These are phyloP conservation scores for Extremus antarcticus DNA, from an alignment of 495 filamentous ascomycete species.

Conservation along the genomic window DNA sequence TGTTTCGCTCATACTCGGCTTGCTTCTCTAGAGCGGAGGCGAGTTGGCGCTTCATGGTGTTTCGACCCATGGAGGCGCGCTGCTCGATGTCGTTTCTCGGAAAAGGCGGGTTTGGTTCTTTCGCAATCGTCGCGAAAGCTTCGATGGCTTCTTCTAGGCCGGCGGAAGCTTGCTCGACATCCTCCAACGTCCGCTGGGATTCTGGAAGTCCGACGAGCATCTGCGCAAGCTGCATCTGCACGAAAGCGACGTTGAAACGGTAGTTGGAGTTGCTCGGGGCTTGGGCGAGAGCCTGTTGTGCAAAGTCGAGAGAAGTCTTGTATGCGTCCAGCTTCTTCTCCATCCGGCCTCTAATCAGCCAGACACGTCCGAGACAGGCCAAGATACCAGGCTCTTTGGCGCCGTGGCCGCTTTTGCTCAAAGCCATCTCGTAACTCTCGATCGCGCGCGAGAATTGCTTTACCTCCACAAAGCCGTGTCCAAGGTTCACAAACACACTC, in stretches of 20 bases:
- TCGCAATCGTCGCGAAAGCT: constrained; percentile 66
- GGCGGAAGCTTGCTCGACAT: constrained; percentile 63
- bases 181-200: constrained; percentile 61
- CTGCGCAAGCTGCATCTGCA: constrained; percentile 84
- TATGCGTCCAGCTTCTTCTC: constrained; percentile 72
- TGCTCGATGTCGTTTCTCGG: constrained; percentile 81
- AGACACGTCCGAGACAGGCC: constrained; percentile 88
- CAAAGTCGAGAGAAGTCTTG: constrained; percentile 77
- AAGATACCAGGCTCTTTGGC: constrained; percentile 73
- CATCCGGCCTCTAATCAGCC: constrained; percentile 72
- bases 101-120: constrained; percentile 77
- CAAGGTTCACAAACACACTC: constrained; percentile 80
- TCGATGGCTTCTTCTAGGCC: constrained; percentile 90
- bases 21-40: constrained; percentile 74
- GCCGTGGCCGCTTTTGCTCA: constrained; percentile 43
- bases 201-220: constrained; percentile 65
- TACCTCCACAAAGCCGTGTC: constrained; percentile 81
- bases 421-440: constrained; percentile 82
- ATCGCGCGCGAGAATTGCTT: constrained; percentile 81
- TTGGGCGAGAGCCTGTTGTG: constrained; percentile 65
- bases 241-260: constrained; percentile 95
- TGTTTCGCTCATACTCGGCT: constrained; percentile 85
- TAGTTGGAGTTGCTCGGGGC: constrained; percentile 78
- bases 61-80: constrained; percentile 89
- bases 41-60: constrained; percentile 84